A percentile compares a stretch with the other conserved stretches of the same genome.
These are phyloP conservation scores for Dothideomycetes sp. DNA, from an alignment of 2,329 filamentous ascomycete genomes.

Conservation along the genomic window DNA sequence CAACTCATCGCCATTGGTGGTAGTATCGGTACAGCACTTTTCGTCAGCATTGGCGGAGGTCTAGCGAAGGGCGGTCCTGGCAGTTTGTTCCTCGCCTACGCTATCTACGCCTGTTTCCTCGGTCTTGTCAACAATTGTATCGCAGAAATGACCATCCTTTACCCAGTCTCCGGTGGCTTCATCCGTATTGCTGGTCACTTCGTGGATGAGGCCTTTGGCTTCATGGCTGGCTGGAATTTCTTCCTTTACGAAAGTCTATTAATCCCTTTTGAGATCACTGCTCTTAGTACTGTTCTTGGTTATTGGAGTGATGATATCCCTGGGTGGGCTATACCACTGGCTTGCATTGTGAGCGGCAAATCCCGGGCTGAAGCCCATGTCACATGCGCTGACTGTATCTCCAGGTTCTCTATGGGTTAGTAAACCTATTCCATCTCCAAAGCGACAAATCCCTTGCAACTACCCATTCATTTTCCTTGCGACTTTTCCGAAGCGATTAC, in stretches of 20 bases:
- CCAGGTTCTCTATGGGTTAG: constrained; percentile 10
- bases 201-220: constrained; percentile 53
- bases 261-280: constrained; percentile 42
- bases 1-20: constrained; percentile 26
- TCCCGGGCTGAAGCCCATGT: constrained; percentile 1
- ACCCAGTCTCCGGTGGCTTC: constrained; percentile 53
- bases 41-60: constrained; percentile 46
- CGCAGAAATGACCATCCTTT: constrained; percentile 54
- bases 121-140: constrained; percentile 55
- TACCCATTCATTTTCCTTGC: not conserved
- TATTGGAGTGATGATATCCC: constrained; percentile 34
- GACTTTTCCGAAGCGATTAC: too few species aligned
- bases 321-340: constrained; percentile 24
- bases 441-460: constrained; percentile 7
- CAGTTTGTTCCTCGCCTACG: constrained; percentile 50
- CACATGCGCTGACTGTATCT: not conserved
- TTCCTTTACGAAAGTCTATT: constrained; percentile 40
- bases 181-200: constrained; percentile 53
- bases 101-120: constrained; percentile 46
- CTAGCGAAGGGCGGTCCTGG: constrained; percentile 40
- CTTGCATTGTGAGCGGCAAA: constrained; percentile 6
- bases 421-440: not conserved
- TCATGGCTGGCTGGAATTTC: constrained; percentile 43
- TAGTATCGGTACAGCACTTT: constrained; percentile 22
- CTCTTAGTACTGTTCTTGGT: constrained; percentile 29